These are phyloP conservation scores for Trichoderma asperelloides DNA, from an alignment of 495 filamentous ascomycete species.

Conservation along the genomic window DNA sequence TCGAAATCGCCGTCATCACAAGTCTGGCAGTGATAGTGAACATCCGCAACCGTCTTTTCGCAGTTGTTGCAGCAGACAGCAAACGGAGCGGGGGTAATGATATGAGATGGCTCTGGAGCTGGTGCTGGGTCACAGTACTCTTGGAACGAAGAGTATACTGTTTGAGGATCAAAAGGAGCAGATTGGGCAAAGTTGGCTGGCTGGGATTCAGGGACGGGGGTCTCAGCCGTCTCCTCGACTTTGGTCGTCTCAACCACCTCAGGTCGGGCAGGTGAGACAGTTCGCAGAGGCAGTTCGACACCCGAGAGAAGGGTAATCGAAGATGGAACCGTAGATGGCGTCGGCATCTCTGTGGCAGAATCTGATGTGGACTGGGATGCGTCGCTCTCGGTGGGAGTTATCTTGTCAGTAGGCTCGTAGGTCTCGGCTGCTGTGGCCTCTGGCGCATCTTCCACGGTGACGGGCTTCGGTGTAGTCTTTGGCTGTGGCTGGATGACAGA, in stretches of 20 bases:
- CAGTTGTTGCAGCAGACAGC: constrained; percentile 94
- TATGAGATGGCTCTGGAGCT: neutral
- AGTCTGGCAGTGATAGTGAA: constrained; percentile 88
- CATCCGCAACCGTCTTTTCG: constrained; percentile 61
- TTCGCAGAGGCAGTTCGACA: neutral
- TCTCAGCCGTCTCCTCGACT: neutral
- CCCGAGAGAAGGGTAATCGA: neutral
- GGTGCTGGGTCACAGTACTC: neutral
- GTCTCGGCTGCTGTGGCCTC: constrained; percentile 14
- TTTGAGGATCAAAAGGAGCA: neutral
- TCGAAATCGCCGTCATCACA: constrained; percentile 95
- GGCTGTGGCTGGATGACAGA: constrained; percentile 28
- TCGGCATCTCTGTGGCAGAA: neutral
- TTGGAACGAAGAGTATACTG: neutral
- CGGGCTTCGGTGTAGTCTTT: constrained; percentile 28
- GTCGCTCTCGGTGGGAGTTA: neutral
- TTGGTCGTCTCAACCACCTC: neutral
- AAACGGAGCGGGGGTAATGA: constrained; percentile 23
- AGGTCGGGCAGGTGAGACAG: neutral
- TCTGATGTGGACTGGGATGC: neutral
- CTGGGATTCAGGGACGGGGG: neutral
- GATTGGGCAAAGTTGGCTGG: neutral
- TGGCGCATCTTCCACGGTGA: constrained; percentile 33
- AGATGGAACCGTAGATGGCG: neutral
- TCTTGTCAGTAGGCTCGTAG: neutral